Conservation (phyloP, 345 rosid species). For the Acer negundo region DNA sequence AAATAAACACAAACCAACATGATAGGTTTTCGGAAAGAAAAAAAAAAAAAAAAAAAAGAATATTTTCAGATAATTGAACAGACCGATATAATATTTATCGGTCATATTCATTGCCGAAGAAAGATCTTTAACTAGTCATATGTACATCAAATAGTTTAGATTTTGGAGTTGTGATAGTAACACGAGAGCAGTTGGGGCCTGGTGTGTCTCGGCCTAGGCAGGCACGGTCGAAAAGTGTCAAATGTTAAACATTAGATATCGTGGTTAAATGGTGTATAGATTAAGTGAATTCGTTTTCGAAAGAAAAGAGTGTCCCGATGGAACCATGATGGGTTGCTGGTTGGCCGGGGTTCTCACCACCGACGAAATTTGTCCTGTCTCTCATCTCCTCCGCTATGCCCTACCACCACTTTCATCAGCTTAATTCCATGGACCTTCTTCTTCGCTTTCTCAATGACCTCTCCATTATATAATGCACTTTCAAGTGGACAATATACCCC, state of each 20-base stretch:
- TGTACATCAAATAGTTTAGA: background rate
- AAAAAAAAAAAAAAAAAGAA: too few relatives aligned
- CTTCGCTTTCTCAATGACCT: conserved; percentile 4
- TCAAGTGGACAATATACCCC: background rate
- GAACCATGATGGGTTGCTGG: conserved; percentile 32
- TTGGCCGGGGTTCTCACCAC: conserved; percentile 41
- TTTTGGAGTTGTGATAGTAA: background rate
- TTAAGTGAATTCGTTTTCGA: background rate
- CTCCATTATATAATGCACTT: background rate
- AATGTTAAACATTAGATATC: background rate
- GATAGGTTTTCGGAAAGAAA: too few relatives aligned
- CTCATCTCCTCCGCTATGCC: background rate
- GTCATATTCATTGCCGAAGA: background rate
- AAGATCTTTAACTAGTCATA: background rate
- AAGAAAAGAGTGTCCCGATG: conserved; percentile 9
- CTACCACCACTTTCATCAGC: conserved; percentile 15
- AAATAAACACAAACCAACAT: too few relatives aligned
- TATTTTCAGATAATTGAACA: too few relatives aligned
- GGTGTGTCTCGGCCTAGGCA: conserved; percentile 30
- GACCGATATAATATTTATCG: too few relatives aligned
- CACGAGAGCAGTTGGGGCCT: conserved; percentile 36
- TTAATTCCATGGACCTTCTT: conserved; percentile 25
- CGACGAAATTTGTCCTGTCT: conserved; percentile 34
- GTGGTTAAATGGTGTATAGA: background rate
- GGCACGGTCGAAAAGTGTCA: conserved; percentile 18